Conservation (phyloP, 495 filamentous ascomycete species). For the Trypethelium eluteriae region DNA sequence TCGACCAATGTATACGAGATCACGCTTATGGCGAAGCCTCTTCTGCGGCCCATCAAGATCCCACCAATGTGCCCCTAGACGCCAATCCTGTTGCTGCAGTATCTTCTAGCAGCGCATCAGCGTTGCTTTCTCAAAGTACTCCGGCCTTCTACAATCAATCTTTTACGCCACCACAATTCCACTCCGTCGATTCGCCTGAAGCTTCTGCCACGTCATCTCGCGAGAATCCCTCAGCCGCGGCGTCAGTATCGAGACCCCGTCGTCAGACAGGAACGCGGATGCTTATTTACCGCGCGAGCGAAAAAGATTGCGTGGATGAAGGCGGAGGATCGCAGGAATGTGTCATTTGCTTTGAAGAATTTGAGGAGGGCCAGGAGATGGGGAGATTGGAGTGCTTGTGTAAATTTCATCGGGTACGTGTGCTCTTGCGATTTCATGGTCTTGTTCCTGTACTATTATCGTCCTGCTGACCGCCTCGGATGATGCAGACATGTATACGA, state of each 20-base stretch:
- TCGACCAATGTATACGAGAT: slow-evolving; percentile 62
- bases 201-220: slow-evolving; percentile 7
- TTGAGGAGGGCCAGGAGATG: slow-evolving; percentile 74
- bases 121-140: too few species aligned
- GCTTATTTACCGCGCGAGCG: slow-evolving; percentile 68
- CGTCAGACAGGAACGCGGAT: slow-evolving; percentile 22
- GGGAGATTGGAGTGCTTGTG: slow-evolving; percentile 86
- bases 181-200: not conserved
- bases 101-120: too few species aligned
- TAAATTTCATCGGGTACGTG: slow-evolving; percentile 65
- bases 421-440: too few species aligned
- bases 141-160: too few species aligned
- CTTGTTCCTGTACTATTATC: too few species aligned
- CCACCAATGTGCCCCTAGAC: slow-evolving; percentile 16
- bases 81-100: slow-evolving; percentile 3
- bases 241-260: slow-evolving; percentile 12
- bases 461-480: too few species aligned
- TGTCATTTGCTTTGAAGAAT: slow-evolving; percentile 94
- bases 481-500: slow-evolving; percentile 29
- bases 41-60: slow-evolving; percentile 16
- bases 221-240: not conserved
- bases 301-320: slow-evolving; percentile 81
- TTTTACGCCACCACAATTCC: not conserved
- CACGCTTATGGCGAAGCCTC: slow-evolving; percentile 30
- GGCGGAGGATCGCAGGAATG: slow-evolving; percentile 61